These are phyloP conservation scores for Boletellus dicymbophilus DNA, from an alignment of 1,284 basidiomycete genomes.

Conservation along the genomic window DNA sequence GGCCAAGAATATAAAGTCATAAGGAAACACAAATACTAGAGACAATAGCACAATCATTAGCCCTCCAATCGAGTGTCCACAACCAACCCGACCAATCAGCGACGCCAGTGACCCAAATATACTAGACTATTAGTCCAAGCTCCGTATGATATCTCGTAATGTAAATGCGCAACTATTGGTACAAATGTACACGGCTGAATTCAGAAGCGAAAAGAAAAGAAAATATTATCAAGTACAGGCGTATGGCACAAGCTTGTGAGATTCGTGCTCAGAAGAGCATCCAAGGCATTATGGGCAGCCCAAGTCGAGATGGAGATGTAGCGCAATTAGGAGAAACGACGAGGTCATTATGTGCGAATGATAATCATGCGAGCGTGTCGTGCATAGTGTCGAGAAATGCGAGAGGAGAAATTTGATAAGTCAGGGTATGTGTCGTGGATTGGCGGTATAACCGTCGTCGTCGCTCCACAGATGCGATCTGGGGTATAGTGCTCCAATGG, in stretches of 20 bases:
- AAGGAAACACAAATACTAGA: conserved; percentile 24
- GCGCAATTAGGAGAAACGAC: conserved; percentile 35
- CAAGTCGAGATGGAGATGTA: conserved; percentile 18
- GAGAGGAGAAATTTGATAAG: conserved; percentile 26
- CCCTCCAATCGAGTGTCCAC: conserved; percentile 31
- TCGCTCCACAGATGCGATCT: conserved; percentile 26
- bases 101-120: conserved; percentile 29
- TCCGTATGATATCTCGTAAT: conserved; percentile 34
- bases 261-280: conserved; percentile 18
- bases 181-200: conserved; percentile 39
- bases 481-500: conserved; percentile 28
- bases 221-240: conserved; percentile 36
- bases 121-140: conserved; percentile 33
- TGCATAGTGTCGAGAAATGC: conserved; percentile 27
- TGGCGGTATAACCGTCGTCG: conserved; percentile 34
- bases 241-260: conserved; percentile 32
- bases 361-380: conserved; percentile 26
- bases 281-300: conserved; percentile 18
- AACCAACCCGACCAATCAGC: conserved; percentile 29
- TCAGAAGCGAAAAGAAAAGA: conserved; percentile 18
- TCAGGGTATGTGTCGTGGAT: conserved; percentile 38
- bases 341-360: conserved; percentile 29
- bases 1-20: conserved; percentile 35
- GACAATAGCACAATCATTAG: conserved; percentile 32
- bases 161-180: conserved; percentile 37